Evolutionary conservation across 2,329 filamentous ascomycete genomes (phyloP).

Genomic region (Zasmidium citrigriseum): DNA sequence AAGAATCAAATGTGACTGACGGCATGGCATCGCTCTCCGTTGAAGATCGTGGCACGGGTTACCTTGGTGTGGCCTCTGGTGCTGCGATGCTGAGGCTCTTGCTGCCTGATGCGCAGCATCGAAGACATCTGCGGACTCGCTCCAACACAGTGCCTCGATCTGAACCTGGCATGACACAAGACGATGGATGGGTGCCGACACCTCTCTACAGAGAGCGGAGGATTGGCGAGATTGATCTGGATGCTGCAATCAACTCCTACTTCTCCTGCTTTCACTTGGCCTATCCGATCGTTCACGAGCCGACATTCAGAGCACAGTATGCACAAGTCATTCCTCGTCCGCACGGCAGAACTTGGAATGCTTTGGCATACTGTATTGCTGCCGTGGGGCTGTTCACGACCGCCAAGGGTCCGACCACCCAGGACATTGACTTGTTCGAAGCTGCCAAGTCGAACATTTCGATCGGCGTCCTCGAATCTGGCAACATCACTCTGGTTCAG

Average conservation of each 20-base stretch:
- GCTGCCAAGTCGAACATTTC: slow-evolving; percentile 50
- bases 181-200: slow-evolving; percentile 25
- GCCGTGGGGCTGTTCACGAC: slow-evolving; percentile 48
- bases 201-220: slow-evolving; percentile 24
- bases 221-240: slow-evolving; percentile 32
- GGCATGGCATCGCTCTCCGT: slow-evolving; percentile 38
- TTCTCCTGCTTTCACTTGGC: slow-evolving; percentile 50
- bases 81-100: slow-evolving; percentile 45
- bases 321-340: slow-evolving; percentile 46
- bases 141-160: neutral
- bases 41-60: slow-evolving; percentile 42
- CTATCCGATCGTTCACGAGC: slow-evolving; percentile 52
- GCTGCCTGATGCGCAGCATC: slow-evolving; percentile 22
- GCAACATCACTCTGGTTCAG: slow-evolving; percentile 52
- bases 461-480: slow-evolving; percentile 50
- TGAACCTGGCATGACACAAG: slow-evolving; percentile 3
- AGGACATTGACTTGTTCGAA: slow-evolving; percentile 46
- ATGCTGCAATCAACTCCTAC: slow-evolving; percentile 42
- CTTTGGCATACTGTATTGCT: slow-evolving; percentile 48
- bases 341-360: slow-evolving; percentile 46
- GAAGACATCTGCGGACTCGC: slow-evolving; percentile 8
- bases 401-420: slow-evolving; percentile 39
- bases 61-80: slow-evolving; percentile 50
- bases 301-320: slow-evolving; percentile 50
- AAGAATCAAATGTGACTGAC: slow-evolving; percentile 22